Percentiles rank a stretch among this genome's conserved stretches.
These are phyloP conservation scores for Lumnitzera racemosa DNA, from an alignment of 345 rosid genomes.

Conservation along the genomic window DNA sequence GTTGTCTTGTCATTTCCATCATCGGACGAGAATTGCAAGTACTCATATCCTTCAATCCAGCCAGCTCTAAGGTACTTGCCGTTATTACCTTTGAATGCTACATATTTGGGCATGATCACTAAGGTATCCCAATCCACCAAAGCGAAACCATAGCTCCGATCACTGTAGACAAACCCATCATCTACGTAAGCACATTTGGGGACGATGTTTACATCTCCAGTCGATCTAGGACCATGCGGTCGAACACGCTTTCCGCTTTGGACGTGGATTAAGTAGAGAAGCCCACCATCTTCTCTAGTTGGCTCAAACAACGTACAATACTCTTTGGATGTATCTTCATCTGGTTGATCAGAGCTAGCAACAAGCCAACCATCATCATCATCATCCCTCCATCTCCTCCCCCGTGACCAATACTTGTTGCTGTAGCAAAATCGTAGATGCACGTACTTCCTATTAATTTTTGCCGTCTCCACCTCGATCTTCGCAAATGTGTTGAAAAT, in stretches of 20 bases:
- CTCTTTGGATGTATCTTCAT: constrained; percentile 8
- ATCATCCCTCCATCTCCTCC: no score
- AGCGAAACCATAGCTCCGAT: not conserved
- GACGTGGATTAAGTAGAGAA: not conserved
- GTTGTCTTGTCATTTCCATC: not conserved
- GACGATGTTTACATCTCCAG: not conserved
- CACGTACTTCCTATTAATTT: not conserved
- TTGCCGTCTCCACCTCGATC: constrained; percentile 3
- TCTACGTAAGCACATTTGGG: not conserved
- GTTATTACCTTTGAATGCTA: not conserved
- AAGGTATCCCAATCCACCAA: not conserved
- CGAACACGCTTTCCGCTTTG: not conserved
- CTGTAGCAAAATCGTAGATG: constrained; percentile 1
- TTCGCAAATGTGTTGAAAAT: not conserved
- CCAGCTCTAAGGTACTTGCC: not conserved
- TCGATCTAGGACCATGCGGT: no score
- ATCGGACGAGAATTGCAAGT: not conserved
- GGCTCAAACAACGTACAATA: constrained; percentile 13
- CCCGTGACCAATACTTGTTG: not conserved
- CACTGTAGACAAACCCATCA: no score
- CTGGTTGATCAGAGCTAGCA: constrained; percentile 5
- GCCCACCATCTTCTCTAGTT: not conserved
- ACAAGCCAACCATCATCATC: not conserved
- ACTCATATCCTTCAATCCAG: not conserved
- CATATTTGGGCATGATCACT: not conserved